Base-by-base conservation (phyloP, 2,329 filamentous ascomycete genomes). In the Ascochyta rabiei region DNA sequence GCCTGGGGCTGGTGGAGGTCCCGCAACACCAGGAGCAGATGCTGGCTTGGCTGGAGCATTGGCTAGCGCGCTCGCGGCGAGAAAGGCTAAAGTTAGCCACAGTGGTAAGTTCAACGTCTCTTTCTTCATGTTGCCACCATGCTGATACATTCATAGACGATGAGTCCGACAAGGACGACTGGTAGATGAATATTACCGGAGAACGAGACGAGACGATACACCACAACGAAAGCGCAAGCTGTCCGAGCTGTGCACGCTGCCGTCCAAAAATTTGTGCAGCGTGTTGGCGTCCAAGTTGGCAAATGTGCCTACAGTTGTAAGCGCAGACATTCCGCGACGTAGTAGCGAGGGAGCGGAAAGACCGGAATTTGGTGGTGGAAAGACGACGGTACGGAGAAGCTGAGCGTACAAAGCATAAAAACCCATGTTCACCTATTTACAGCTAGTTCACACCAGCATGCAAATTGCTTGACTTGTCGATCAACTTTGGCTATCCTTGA, bases 21-120 rank as follows among this genome's bases (percentile, higher is more conserved):
- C 65, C 42, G 59, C 67, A 28, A 59, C 66, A 15, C 61, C 66
- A 33, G 69, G 62, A 19, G 60, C 62, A 45, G 73, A 74, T 26
- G 68, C 67, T 66, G 75, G 75, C 13, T 57, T 82, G 64, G 80
- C 79, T 51, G 78, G 77, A 12, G 79, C 79, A 40, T 71, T 97
- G 83, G 91, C 91, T 19, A 91, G 89, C 78, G 93, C 91, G 42
- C 78, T 96, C 65, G 90, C 90, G 56, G 88, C 86, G 78, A 84
- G 93, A 75, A 97, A 97, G 81, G 86, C 91, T 76, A 96, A 96
- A 82, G 93, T 97, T 73, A 91, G 90, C 78, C 89, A 90, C 74
- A 96, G 91, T 82, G 93, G 93, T 97, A 86, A 86, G 67, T 68
- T 8, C 12, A 46, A 19, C 39, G 9, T 45, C 16, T 1, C 35